Percentiles rank a stretch among this genome's conserved stretches.
Evolutionary conservation across 345 rosid species (phyloP).

Genomic region (Rhodamnia argentea): DNA sequence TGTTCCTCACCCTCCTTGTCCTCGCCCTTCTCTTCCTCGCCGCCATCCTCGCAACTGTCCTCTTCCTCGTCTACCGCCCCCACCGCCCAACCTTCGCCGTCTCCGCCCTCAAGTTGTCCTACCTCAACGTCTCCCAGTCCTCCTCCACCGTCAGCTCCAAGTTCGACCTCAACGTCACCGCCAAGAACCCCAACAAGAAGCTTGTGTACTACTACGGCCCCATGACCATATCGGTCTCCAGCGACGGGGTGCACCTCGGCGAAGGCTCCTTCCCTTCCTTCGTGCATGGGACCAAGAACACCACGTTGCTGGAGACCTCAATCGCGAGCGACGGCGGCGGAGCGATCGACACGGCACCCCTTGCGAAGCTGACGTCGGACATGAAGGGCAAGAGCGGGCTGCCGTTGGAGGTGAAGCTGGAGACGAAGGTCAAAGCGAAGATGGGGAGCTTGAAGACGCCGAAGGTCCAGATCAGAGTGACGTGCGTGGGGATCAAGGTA

Average conservation of each 20-base stretch:
- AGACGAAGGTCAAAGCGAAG: slow-evolving; percentile 59
- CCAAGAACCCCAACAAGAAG: slow-evolving; percentile 76
- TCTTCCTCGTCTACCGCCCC: slow-evolving; percentile 74
- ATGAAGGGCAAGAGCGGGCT: slow-evolving; percentile 46
- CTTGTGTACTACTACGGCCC: slow-evolving; percentile 42
- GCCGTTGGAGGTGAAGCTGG: slow-evolving; percentile 38
- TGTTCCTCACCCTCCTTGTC: slow-evolving; percentile 36
- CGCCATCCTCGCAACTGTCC: slow-evolving; percentile 30
- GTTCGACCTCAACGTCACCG: slow-evolving; percentile 46
- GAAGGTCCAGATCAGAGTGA: slow-evolving; percentile 41
- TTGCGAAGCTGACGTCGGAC: slow-evolving; percentile 23
- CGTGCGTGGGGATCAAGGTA: slow-evolving; percentile 53
- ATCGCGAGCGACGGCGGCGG: slow-evolving; percentile 24
- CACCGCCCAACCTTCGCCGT: slow-evolving; percentile 62
- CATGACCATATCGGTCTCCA: slow-evolving; percentile 20
- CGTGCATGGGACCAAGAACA: slow-evolving; percentile 58
- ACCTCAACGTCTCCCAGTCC: slow-evolving; percentile 46
- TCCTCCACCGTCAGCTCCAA: slow-evolving; percentile 33
- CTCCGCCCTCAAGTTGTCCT: slow-evolving; percentile 41
- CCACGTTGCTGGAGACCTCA: slow-evolving; percentile 43
- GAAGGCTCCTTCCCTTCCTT: slow-evolving; percentile 39
- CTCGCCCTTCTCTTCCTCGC: slow-evolving; percentile 38
- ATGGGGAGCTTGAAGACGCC: slow-evolving; percentile 59
- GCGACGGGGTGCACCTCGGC: slow-evolving; percentile 40
- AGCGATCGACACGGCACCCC: slow-evolving; percentile 25